Base-by-base conservation (phyloP, 2,329 filamentous ascomycete species). In the Beauveria brongniartii region DNA sequence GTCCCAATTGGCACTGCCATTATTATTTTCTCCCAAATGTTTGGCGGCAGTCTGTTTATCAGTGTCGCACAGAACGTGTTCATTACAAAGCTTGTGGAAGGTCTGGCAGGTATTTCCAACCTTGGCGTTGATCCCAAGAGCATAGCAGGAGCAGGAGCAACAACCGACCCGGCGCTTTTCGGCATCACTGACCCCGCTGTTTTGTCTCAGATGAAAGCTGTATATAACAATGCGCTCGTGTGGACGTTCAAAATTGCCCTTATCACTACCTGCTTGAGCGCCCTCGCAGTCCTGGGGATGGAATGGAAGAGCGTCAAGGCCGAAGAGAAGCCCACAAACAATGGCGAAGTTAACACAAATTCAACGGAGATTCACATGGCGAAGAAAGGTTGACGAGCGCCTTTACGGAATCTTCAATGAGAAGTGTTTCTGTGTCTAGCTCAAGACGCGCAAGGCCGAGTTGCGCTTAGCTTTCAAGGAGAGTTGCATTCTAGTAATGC, bases 61-160 rank as follows among this genome's bases (percentile, higher is more conserved):
- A 44, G 62, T 9, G 62, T 66, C 40, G 62, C 62, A 4, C 64
- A 67, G 40, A 63, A 66, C 24, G 55, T 65, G 18, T 63, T 65
- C 44, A 48, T n/a, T 10, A 48, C 46, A 7, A 48, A 30, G 28
- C 28, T 30, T 30, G 28, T 30, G 28, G 9, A 30, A 30, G 37
- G 37, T 18, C 37, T 41, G 37, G 18, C 14, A 41, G 37, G 14
- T 16, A 41, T 41, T 18, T 18, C 37, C 37, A 41, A 41, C 37
- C 37, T 41, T 41, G 37, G 37, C 37, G 37, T 10, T 41, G 37
- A 41, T 41, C 16, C 37, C 14, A 41, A 41, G 37, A 18, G 18
- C 14, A 41, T 41, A 14, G 37, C 37, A 18, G 37, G 37, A 41
- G 37, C 37, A 6, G 37, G 37, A 41, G 37, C 37, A 41, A 41